A percentile compares a stretch with the other conserved stretches of the same genome.
phyloP scores from a whole-genome alignment of 192 early-diverging fungal genomes.

The Glomus cerebriforme region DNA sequence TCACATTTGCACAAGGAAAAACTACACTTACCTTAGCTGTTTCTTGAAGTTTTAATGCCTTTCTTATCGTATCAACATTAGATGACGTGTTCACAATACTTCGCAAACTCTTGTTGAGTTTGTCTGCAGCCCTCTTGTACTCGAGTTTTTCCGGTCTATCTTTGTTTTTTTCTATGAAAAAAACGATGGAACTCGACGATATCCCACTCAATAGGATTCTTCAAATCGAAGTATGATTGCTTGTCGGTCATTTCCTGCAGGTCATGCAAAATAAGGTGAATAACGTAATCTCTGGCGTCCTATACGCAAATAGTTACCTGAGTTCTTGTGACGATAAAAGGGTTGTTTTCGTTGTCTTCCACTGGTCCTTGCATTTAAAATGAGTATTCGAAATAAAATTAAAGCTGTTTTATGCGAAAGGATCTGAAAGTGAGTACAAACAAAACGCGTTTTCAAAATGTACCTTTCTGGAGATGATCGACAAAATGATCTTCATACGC shows the following conservation, averaged over 20 bases:
- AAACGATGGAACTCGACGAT: conserved; percentile 6
- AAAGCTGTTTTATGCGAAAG: not conserved
- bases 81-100: conserved; percentile 14
- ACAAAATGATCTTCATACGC: too few species aligned
- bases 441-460: too few species aligned
- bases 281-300: not conserved
- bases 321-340: conserved; percentile 12
- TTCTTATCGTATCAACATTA: not conserved
- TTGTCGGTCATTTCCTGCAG: conserved; percentile 22
- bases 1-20: conserved; percentile 23
- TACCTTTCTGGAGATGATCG: too few species aligned
- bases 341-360: conserved; percentile 18
- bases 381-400: conserved; percentile 1
- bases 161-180: conserved; percentile 28
- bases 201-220: conserved; percentile 17
- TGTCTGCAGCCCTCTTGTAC: conserved; percentile 15
- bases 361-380: conserved; percentile 14
- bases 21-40: conserved; percentile 20
- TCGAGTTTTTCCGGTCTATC: conserved; percentile 6
- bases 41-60: conserved; percentile 20
- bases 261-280: conserved; percentile 27
- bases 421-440: too few species aligned
- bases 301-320: not conserved
- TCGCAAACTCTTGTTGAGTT: conserved; percentile 9
- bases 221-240: conserved; percentile 16